phyloP scores from a whole-genome alignment of 106 monocot genomes.

The Apostasia shenzhenica region DNA sequence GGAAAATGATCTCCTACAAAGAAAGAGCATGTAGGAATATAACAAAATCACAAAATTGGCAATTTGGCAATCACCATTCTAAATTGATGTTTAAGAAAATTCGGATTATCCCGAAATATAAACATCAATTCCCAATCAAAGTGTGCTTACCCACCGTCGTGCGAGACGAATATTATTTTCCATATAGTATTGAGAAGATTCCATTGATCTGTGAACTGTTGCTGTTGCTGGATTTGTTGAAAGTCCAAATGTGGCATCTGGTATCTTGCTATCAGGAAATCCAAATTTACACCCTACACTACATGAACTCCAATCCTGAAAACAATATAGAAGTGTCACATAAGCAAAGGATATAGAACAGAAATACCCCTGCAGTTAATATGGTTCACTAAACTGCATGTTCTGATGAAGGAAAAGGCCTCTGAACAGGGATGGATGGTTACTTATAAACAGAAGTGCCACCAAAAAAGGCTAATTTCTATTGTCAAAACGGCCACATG shows the following conservation, averaged over 20 bases:
- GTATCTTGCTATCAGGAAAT: conserved; percentile 16
- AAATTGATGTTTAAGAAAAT: no score
- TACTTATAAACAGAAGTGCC: no score
- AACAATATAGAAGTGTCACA: neutral
- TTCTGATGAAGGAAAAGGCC: neutral
- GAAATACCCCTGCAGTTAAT: neutral
- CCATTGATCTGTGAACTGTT: conserved; percentile 73
- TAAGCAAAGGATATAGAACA: neutral
- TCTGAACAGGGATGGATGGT: neutral
- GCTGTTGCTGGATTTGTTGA: conserved; percentile 21
- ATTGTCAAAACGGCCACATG: no score
- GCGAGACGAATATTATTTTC: conserved; percentile 70
- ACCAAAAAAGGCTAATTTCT: no score
- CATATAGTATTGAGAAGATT: conserved; percentile 76
- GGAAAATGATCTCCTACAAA: no score
- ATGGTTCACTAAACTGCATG: neutral
- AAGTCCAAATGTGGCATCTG: conserved; percentile 62
- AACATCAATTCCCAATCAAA: neutral
- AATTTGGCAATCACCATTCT: no score
- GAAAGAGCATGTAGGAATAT: no score
- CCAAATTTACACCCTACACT: conserved; percentile 83
- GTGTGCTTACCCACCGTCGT: conserved; percentile 84
- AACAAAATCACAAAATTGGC: no score
- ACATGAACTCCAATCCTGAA: conserved; percentile 72
- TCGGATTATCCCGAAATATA: no score